Base-by-base conservation (phyloP, 2,329 filamentous ascomycete genomes). In the Phyllosticta citribraziliensis region DNA sequence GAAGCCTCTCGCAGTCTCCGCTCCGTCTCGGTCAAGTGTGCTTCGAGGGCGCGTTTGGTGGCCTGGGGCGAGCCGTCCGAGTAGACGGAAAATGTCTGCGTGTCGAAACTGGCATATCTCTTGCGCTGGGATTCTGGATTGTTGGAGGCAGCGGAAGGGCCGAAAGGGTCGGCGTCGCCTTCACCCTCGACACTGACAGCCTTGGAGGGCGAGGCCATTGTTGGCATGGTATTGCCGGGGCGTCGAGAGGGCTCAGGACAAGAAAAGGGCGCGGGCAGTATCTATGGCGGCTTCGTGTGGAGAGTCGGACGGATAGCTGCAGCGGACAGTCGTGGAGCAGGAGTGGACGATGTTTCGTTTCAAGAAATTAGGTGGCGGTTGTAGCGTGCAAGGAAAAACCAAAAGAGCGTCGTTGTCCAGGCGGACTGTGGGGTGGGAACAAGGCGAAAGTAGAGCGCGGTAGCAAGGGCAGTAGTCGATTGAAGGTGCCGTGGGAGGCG, bases 11-110 rank as follows among this genome's bases (percentile, higher is more conserved):
- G 89, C 65, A 99, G 86, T 62, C 93, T 85, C 63, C 91, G 87
- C 69, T 96, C 91, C 1, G 93, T 97, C 74, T 99, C 94, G 64
- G 88, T 86, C 55, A 99, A 82, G 75, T 97, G 94, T 57, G 92
- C 91, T 74, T 96, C 88, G 53, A 99, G 80, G 53, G 91, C 91
- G 66, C 89, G 87, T 75, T 89, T 96, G 51, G 91, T 90, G 71
- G 97, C 91, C 60, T 86, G 84, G 10, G 93, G 91, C 0, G 93
- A 96, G 27, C 89, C 80, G 58, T 76, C 76, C n/a, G 90, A 84
- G 66, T 89, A 88, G 22, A 93, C 79, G 47, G 87, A 87, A 72
- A 95, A 92, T 27, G 89, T 78, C 57, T 93, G 86, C 56, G 84
- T 84, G 73, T 96, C 91, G 72, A 96, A 95, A 65, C 85, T 83